Conservation (phyloP, 2,329 filamentous ascomycete species). For the Cyphellophora europaea region DNA sequence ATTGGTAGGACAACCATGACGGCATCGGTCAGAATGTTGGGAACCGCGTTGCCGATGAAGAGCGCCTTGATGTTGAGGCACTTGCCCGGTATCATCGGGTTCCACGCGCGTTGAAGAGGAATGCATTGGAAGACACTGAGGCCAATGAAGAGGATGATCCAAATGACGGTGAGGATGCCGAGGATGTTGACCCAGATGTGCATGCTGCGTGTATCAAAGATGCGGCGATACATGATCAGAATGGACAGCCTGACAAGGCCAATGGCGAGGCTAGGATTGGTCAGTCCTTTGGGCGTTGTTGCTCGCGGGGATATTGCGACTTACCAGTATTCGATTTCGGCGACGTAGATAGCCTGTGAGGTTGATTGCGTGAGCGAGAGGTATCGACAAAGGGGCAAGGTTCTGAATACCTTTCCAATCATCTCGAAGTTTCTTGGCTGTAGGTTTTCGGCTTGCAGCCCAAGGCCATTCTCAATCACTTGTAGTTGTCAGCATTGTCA, state of each 20-base stretch:
- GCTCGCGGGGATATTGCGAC: too few species aligned
- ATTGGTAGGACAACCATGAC: slow-evolving; percentile 28
- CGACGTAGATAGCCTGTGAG: too few species aligned
- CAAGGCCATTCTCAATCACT: too few species aligned
- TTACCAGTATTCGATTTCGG: too few species aligned
- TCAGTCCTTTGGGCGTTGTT: background rate
- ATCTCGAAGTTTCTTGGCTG: too few species aligned
- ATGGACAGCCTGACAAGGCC: slow-evolving; percentile 40
- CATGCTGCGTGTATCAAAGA: slow-evolving; percentile 39
- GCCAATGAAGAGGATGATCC: slow-evolving; percentile 40
- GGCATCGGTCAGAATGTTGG: slow-evolving; percentile 31
- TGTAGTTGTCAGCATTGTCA: too few species aligned
- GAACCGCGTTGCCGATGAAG: slow-evolving; percentile 42
- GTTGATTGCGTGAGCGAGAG: too few species aligned
- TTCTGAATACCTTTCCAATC: too few species aligned
- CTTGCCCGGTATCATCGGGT: slow-evolving; percentile 32
- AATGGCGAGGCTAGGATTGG: background rate
- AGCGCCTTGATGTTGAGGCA: slow-evolving; percentile 43
- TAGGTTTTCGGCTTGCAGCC: too few species aligned
- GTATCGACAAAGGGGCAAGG: too few species aligned
- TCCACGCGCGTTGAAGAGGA: slow-evolving; percentile 42
- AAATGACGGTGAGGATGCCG: slow-evolving; percentile 35
- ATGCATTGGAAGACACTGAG: slow-evolving; percentile 45
- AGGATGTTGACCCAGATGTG: slow-evolving; percentile 33
- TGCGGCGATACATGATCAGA: slow-evolving; percentile 44